These are phyloP conservation scores for Rosa chinensis DNA, from an alignment of 306 rosid species.

Conservation along the genomic window DNA sequence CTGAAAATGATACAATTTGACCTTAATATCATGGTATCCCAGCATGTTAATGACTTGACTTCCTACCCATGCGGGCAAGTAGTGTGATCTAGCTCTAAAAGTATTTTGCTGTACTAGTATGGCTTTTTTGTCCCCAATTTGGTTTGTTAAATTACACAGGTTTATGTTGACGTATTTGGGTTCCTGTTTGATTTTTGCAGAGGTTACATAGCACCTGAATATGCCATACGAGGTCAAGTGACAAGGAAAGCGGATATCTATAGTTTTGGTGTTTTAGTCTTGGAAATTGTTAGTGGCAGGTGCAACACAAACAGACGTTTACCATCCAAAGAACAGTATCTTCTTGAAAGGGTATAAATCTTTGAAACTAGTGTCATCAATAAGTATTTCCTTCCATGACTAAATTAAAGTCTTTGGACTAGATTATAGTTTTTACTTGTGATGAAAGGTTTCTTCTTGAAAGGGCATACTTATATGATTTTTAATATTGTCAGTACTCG, in stretches of 20 bases:
- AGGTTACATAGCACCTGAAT: slow-evolving; percentile 91
- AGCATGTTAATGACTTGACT: neutral
- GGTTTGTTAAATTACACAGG: slow-evolving; percentile 2
- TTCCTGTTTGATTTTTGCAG: slow-evolving; percentile 40
- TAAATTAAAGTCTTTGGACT: neutral
- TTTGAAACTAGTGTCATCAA: neutral
- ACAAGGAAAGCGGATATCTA: slow-evolving; percentile 81
- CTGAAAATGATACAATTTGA: neutral
- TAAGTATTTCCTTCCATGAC: neutral
- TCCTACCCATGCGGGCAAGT: neutral
- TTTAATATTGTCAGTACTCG: neutral
- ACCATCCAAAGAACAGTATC: slow-evolving; percentile 61
- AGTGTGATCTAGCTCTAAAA: neutral
- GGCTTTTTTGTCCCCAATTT: neutral
- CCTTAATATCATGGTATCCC: neutral
- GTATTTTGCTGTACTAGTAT: neutral
- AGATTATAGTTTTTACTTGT: neutral
- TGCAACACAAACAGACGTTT: slow-evolving; percentile 62
- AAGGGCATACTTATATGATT: neutral
- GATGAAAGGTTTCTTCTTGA: slow-evolving; percentile 3
- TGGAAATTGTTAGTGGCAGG: slow-evolving; percentile 86
- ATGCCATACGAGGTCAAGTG: slow-evolving; percentile 78
- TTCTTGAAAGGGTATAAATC: slow-evolving; percentile 61
- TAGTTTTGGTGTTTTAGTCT: slow-evolving; percentile 75
- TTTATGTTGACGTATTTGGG: slow-evolving; percentile 6